Base-by-base conservation (phyloP, 139 green algal genomes). In the Micractinium sp. region DNA sequence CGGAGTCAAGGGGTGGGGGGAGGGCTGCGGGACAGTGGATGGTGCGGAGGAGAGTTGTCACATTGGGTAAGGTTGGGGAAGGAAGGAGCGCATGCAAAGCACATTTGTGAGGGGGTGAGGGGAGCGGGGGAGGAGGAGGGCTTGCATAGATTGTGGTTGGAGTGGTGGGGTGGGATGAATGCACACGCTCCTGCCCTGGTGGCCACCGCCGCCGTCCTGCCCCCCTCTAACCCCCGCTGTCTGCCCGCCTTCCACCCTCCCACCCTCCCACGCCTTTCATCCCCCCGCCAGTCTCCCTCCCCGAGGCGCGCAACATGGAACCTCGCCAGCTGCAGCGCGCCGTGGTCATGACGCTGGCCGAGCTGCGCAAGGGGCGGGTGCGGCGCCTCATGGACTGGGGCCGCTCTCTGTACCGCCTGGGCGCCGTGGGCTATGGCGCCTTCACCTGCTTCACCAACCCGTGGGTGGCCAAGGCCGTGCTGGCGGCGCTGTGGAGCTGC, bases 371-470 rank as follows among this genome's bases (percentile, higher is more conserved):
- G 78, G 81, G 88, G 14, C 86, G 89, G 19, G 82, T 94, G 35
- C 77, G 86, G n/a, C 88, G 82, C 61, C 67, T 95, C 60, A 89
- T 90, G 86, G 88, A 91, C 69, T 95, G 90, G 92, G 93, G 93
- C 15, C 63, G 86, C 15, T 88, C 47, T 33, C 33, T 94, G 25
- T 95, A 94, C 79, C 84, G 91, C 36, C 76, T 75, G 33, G 89
- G 81, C 14, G 91, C 92, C 16, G 84, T 95, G 29, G 85, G 61
- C 29, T 94, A 92, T 75, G 91, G 91, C 25, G 93, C 91, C 27
- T 94, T 95, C 85, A 78, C 80, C 29, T 88, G 91, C 29, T 95
- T 93, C 77, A 90, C 91, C n/a, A 95, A 95, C 87, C 93, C 93
- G 35, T 95, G 92, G 92, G 81, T 95, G 31, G 93, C 93, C 25